These are phyloP conservation scores for Neoboletus brunneissimus DNA, from an alignment of 768 basidiomycete genomes.

Conservation along the genomic window DNA sequence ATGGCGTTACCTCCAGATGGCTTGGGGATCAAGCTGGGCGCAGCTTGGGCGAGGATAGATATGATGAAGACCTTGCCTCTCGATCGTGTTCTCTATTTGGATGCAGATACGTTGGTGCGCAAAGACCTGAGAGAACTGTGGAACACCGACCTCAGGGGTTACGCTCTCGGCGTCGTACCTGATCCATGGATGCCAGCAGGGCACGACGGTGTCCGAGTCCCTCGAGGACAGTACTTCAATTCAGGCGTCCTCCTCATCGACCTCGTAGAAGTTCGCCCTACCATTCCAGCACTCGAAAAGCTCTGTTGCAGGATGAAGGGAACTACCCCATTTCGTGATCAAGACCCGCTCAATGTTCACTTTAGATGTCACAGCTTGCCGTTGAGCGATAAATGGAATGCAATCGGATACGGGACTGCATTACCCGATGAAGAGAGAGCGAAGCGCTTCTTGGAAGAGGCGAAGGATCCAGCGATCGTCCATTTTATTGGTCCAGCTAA, in stretches of 20 bases:
- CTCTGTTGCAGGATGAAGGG: conserved; percentile 21
- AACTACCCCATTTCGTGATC: conserved; percentile 37
- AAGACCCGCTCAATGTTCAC: conserved; percentile 47
- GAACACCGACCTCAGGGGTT: background rate
- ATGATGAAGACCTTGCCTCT: background rate
- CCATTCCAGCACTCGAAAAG: conserved; percentile 23
- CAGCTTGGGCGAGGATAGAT: background rate
- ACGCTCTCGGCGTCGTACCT: background rate
- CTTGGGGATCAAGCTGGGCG: background rate
- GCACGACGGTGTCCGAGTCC: background rate
- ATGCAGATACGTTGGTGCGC: background rate
- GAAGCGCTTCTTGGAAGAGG: conserved; percentile 29
- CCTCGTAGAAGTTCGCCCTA: conserved; percentile 30
- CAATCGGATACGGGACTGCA: conserved; percentile 45
- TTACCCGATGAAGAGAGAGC: conserved; percentile 40
- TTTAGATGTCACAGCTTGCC: conserved; percentile 40
- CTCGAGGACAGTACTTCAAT: too few relatives aligned
- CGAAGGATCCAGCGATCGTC: conserved; percentile 42
- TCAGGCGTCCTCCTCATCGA: too few relatives aligned
- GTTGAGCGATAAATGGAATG: conserved; percentile 46
- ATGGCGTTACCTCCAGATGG: background rate
- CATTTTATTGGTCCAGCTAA: conserved; percentile 52
- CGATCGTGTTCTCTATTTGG: background rate
- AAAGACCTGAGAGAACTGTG: background rate
- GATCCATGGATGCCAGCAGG: background rate